phyloP scores from a whole-genome alignment of 1,284 basidiomycete genomes.

The Spongiforma sp. region DNA sequence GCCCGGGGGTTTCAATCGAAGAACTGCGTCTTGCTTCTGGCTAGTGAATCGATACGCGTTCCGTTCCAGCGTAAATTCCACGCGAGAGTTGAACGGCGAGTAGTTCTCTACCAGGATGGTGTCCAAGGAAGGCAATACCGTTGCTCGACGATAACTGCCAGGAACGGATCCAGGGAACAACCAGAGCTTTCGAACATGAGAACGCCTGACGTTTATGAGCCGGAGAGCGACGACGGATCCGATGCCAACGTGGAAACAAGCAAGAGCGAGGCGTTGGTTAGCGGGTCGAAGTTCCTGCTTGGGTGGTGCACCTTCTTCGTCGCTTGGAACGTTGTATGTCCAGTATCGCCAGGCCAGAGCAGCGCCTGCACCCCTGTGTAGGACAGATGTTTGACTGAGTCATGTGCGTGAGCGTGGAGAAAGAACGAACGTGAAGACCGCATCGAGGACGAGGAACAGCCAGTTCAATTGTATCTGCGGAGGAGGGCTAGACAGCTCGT shows the following conservation, averaged over 20 bases:
- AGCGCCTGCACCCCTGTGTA: conserved; percentile 40
- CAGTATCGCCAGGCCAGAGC: conserved; percentile 43
- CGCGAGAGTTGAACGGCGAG: conserved; percentile 23
- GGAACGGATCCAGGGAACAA: conserved; percentile 33
- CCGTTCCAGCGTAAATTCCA: conserved; percentile 33
- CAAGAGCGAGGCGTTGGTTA: conserved; percentile 35
- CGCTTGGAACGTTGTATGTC: conserved; percentile 23
- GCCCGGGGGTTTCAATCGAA: conserved; percentile 20
- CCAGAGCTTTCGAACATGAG: conserved; percentile 38
- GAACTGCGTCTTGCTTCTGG: conserved; percentile 26
- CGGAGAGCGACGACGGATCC: conserved; percentile 34
- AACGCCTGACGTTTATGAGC: conserved; percentile 32
- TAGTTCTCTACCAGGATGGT: conserved; percentile 33
- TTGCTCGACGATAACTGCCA: conserved; percentile 26
- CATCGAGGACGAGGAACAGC: conserved; percentile 61
- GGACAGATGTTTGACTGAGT: neutral
- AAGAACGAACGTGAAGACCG: conserved; percentile 51
- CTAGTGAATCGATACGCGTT: conserved; percentile 28
- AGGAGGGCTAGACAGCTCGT: conserved; percentile 25
- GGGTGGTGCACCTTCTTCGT: conserved; percentile 19
- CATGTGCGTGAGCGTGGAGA: neutral
- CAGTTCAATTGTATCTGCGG: conserved; percentile 26
- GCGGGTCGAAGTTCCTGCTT: conserved; percentile 33
- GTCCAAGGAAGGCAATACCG: conserved; percentile 29
- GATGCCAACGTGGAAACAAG: conserved; percentile 35